Base-by-base conservation (phyloP, 2,329 filamentous ascomycete species). In the Pezicula rhizophila region DNA sequence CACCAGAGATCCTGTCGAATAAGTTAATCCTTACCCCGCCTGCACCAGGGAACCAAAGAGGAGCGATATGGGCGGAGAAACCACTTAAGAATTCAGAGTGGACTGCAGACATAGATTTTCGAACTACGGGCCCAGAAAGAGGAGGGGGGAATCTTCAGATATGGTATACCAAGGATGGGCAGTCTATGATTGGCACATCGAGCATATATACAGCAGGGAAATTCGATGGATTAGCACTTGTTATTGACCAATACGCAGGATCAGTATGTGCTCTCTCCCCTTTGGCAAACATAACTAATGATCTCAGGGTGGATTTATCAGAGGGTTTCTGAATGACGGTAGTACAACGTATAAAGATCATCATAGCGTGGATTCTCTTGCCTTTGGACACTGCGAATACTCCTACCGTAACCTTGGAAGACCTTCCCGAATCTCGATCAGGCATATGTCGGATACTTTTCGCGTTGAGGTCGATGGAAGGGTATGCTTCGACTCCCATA, bases 261-360 rank as follows among this genome's bases (percentile, higher is more conserved):
- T 73, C 74, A 50, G 76, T 76, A 66, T 26, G 66, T 47, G 38
- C 51, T 50, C 39, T 31, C 18, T 34, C 14, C 33, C 10, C 46
- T 38, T 41, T 38, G 28, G 37, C 42, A n/a, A 45, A 37, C 33
- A 33, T 23, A 40, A 34, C 52, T 60, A 51, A 56, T 33, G 20
- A 18, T 42, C 26, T 15, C 48, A 75, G 70, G 83, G 82, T 45
- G 93, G 93, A 57, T 90, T 85, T 69, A 76, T 99, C 55, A 80
- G 93, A 51, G 93, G 87, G 15, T 99, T 97, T 73, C 72, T 99
- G 57, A 99, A 97, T 70, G 93, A 97, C 66, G 92, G 91, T 43
- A 80, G 74, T 34, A 83, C 79, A 57, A 88, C 95, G 66, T 96
- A 85, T 74, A 84, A 82, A 62, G 75, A 77, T 49, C 85, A 91